phyloP scores from a whole-genome alignment of 805 yeast species.

The Tetrapisispora pingtungensis region DNA sequence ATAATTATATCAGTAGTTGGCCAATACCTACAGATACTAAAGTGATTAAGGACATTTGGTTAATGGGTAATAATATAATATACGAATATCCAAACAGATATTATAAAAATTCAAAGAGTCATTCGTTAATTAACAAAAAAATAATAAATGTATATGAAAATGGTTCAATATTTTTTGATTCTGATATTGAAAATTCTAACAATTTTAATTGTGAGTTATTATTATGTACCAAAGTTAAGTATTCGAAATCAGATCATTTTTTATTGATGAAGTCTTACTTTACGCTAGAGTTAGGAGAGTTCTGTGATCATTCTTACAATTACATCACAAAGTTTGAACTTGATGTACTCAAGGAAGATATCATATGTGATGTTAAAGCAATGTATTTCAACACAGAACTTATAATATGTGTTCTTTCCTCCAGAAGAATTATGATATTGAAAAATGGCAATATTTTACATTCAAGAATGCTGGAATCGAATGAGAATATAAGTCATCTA shows the following conservation, averaged over 20 bases:
- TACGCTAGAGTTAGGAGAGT: neutral
- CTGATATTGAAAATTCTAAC: no score
- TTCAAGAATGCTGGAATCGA: no score
- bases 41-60: conserved; percentile 1
- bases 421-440: neutral
- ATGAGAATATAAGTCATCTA: neutral
- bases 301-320: neutral
- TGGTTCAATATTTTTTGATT: neutral
- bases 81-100: neutral
- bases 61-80: neutral
- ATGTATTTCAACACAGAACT: neutral
- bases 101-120: neutral
- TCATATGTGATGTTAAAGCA: neutral
- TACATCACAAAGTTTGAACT: neutral
- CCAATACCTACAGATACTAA: neutral
- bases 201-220: neutral
- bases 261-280: neutral
- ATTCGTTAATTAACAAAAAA: neutral
- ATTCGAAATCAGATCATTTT: neutral
- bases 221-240: neutral
- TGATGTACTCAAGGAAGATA: neutral
- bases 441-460: neutral
- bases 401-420: neutral
- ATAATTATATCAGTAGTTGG: neutral
- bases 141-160: neutral